Evolutionary conservation across 2,329 filamentous ascomycete species (phyloP).

Genomic region (Cyphellophora europaea): DNA sequence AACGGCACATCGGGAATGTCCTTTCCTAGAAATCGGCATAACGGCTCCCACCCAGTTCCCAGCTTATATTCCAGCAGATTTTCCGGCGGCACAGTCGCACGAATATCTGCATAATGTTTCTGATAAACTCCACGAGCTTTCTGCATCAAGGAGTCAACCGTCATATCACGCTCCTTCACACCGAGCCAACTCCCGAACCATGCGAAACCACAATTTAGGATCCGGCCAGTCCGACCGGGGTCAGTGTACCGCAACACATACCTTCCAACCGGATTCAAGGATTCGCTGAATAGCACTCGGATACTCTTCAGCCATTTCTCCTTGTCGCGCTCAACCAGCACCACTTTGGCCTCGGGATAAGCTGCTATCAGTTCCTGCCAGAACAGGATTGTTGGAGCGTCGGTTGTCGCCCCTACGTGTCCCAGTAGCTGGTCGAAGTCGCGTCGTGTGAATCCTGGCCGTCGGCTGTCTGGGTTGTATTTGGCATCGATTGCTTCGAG

Average conservation of each 20-base stretch:
- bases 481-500: constrained; percentile 56
- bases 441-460: constrained; percentile 43
- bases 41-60: constrained; percentile 42
- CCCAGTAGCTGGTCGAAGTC: constrained; percentile 24
- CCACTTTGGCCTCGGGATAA: constrained; percentile 49
- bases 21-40: constrained; percentile 44
- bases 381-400: constrained; percentile 25
- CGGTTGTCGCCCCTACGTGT: constrained; percentile 22
- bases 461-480: constrained; percentile 31
- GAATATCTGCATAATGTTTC: constrained; percentile 43
- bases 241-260: constrained; percentile 49
- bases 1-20: constrained; percentile 39
- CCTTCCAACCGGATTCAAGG: constrained; percentile 1
- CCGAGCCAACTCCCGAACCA: constrained; percentile 60
- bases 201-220: constrained; percentile 56
- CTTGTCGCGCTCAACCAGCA: constrained; percentile 56
- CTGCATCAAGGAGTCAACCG: background rate
- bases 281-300: constrained; percentile 1
- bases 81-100: constrained; percentile 34
- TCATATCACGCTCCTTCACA: constrained; percentile 45
- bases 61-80: constrained; percentile 44
- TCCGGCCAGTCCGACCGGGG: constrained; percentile 58
- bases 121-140: constrained; percentile 40
- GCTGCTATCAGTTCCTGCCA: constrained; percentile 23
- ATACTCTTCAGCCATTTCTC: constrained; percentile 45